These are phyloP conservation scores for Kuraishia piskuri DNA, from an alignment of 805 yeast genomes.

Conservation along the genomic window DNA sequence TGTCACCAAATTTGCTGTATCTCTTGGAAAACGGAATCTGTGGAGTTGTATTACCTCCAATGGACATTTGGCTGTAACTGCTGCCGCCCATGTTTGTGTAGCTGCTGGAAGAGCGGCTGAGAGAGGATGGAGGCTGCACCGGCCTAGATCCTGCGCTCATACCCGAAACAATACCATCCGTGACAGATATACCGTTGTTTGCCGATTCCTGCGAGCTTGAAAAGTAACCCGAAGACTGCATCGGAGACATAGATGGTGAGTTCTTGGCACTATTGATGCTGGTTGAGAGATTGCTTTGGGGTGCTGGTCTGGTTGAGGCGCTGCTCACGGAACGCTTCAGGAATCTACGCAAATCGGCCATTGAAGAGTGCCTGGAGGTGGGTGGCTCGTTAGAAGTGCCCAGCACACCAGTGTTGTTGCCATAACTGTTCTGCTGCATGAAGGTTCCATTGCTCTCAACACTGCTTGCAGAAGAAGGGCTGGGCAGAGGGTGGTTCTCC, in stretches of 20 bases:
- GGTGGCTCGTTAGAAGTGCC: constrained; percentile 31
- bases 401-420: constrained; percentile 16
- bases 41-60: constrained; percentile 31
- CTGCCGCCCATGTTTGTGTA: not conserved
- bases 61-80: constrained; percentile 13
- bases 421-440: not conserved
- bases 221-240: not conserved
- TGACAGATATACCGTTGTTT: not conserved
- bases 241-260: constrained; percentile 4
- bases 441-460: not conserved
- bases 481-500: not conserved
- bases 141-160: not conserved
- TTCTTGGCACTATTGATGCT: constrained; percentile 2
- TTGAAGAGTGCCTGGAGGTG: constrained; percentile 60
- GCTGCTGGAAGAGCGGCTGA: not conserved
- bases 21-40: constrained; percentile 61
- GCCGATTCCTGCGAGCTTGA: not conserved
- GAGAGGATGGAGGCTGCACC: not conserved
- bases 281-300: constrained; percentile 1
- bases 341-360: constrained; percentile 70
- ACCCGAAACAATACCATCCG: not conserved
- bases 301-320: constrained; percentile 7
- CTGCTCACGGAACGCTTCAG: constrained; percentile 41
- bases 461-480: constrained; percentile 5
- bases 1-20: constrained; percentile 77